These are phyloP conservation scores for Pyrus betulifolia DNA, from an alignment of 306 rosid species.

Conservation along the genomic window DNA sequence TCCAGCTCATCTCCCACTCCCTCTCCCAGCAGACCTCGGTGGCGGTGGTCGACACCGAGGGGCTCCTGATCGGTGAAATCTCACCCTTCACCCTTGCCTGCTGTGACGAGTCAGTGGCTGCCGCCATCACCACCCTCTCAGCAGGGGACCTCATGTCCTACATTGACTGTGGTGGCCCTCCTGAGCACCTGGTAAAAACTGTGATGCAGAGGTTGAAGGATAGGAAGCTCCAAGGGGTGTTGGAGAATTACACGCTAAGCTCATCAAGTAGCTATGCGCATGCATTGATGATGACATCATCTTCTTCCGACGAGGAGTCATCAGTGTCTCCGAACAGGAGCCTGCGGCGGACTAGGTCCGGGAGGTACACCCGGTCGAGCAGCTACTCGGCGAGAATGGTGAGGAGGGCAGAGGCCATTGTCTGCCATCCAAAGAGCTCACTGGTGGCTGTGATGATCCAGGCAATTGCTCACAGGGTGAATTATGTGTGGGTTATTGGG, in stretches of 20 bases:
- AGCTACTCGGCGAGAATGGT: constrained; percentile 82
- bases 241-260: constrained; percentile 43
- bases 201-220: constrained; percentile 68
- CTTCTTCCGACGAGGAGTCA: constrained; percentile 79
- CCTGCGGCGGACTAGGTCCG: constrained; percentile 18
- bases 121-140: constrained; percentile 67
- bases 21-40: constrained; percentile 68
- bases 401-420: constrained; percentile 79
- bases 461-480: constrained; percentile 92
- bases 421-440: constrained; percentile 88
- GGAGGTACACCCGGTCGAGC: constrained; percentile 51
- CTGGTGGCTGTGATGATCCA: constrained; percentile 91
- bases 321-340: constrained; percentile 26
- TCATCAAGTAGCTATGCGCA: constrained; percentile 16
- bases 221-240: constrained; percentile 48
- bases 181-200: constrained; percentile 58
- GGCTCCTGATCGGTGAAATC: constrained; percentile 75
- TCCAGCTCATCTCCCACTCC: constrained; percentile 51
- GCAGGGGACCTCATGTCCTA: constrained; percentile 89
- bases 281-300: not conserved
- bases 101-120: constrained; percentile 73
- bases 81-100: constrained; percentile 74
- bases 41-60: constrained; percentile 65
- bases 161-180: constrained; percentile 87
- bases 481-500: constrained; percentile 86